Percentiles rank a stretch among this genome's conserved stretches.
Evolutionary conservation across 768 basidiomycete genomes (phyloP).

Genomic region (Macrocybe gigantea): DNA sequence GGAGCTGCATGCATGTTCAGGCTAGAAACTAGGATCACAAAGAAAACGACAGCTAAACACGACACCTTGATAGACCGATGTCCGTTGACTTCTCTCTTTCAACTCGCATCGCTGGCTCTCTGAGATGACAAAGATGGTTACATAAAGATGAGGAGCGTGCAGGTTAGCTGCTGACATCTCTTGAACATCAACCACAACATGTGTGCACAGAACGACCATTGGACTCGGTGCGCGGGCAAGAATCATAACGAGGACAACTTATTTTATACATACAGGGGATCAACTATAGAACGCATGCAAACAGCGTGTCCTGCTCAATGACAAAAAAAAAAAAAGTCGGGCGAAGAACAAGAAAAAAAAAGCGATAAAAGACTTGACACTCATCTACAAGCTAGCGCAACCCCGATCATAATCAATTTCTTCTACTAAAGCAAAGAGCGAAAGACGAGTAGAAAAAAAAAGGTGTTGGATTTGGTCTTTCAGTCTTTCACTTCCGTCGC

Average conservation of each 20-base stretch:
- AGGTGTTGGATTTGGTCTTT: conserved; percentile 5
- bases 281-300: not conserved
- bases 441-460: no score
- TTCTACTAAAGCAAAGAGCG: no score
- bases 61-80: no score
- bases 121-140: conserved; percentile 36
- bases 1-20: not conserved
- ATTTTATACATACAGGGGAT: conserved; percentile 2
- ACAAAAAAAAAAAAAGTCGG: conserved; percentile 3
- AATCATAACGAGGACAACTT: not conserved
- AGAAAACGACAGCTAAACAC: no score
- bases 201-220: not conserved
- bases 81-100: no score
- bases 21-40: not conserved
- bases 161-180: conserved; percentile 14
- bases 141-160: conserved; percentile 32
- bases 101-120: no score
- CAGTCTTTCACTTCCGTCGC: conserved; percentile 10
- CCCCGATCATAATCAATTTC: no score
- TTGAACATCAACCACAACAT: conserved; percentile 26
- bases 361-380: not conserved
- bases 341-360: conserved; percentile 9
- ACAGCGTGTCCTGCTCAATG: not conserved
- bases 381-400: no score
- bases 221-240: conserved; percentile 1